Conservation (phyloP, 176 grass and related monocot species). For the Tillandsia fasciculata region DNA sequence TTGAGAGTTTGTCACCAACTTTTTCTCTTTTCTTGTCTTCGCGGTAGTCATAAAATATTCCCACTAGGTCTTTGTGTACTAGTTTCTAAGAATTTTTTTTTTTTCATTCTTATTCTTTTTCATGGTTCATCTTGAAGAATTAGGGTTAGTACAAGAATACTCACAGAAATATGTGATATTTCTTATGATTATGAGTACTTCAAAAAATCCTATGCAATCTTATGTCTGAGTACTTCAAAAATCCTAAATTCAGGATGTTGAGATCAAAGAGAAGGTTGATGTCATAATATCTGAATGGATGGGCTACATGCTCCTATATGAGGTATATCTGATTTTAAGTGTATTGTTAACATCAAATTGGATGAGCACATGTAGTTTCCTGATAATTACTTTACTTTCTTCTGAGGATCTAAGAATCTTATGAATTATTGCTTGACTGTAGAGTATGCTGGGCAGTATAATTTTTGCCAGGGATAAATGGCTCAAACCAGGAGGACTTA, state of each 20-base stretch:
- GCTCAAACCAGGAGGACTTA: conserved; percentile 91
- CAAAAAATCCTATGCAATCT: neutral
- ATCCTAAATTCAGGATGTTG: conserved; percentile 55
- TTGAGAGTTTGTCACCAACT: too few species aligned
- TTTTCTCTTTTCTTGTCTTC: too few species aligned
- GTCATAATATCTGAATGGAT: conserved; percentile 99
- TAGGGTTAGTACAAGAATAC: neutral
- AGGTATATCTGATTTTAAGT: conserved; percentile 40
- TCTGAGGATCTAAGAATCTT: neutral
- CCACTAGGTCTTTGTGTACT: too few species aligned
- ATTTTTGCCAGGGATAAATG: conserved; percentile 99
- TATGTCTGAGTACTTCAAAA: conserved; percentile 3
- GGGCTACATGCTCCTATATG: conserved; percentile 94
- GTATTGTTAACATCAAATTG: neutral
- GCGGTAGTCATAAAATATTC: too few species aligned
- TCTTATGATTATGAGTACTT: conserved; percentile 6
- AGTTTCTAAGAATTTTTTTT: too few species aligned
- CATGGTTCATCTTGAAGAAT: neutral
- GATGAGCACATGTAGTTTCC: neutral
- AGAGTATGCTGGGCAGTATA: conserved; percentile 95
- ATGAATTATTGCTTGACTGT: conserved; percentile 17
- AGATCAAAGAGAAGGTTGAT: conserved; percentile 93
- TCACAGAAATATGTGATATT: neutral
- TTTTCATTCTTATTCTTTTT: too few species aligned
- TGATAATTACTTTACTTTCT: conserved; percentile 2